phyloP scores from a whole-genome alignment of 176 grass and related monocot genomes.

The Cymbopogon citratus region DNA sequence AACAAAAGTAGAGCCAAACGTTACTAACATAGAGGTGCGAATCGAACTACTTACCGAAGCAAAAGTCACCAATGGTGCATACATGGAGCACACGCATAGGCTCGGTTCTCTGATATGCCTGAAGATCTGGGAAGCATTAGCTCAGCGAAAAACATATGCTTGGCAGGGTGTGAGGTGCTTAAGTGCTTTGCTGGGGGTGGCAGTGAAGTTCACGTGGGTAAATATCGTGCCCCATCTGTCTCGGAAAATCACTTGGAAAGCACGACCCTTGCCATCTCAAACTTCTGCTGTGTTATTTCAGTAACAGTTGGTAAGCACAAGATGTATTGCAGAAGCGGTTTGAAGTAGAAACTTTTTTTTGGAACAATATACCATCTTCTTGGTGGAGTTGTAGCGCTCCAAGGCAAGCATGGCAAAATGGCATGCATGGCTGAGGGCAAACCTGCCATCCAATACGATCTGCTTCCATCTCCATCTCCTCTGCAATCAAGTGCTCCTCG shows the following conservation, averaged over 20 bases:
- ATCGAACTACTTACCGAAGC: not conserved
- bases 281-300: not conserved
- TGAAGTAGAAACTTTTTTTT: not conserved
- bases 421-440: not conserved
- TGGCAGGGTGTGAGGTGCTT: not conserved
- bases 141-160: not conserved
- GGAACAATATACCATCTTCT: not conserved
- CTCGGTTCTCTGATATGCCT: not conserved
- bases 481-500: not conserved
- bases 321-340: not conserved
- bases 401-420: not conserved
- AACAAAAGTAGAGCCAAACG: too few species aligned
- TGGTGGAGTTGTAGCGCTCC: not conserved
- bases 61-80: not conserved
- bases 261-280: not conserved
- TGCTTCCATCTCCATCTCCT: not conserved
- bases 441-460: not conserved
- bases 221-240: not conserved
- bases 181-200: not conserved
- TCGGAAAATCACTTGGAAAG: not conserved
- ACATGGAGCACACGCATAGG: constrained; percentile 4
- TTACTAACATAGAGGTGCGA: not conserved
- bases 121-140: not conserved
- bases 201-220: not conserved
- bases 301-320: not conserved